Percentiles rank a stretch among this genome's conserved stretches.
Conservation (phyloP, 2,329 filamentous ascomycete species). For the Scedosporium aurantiacum region DNA sequence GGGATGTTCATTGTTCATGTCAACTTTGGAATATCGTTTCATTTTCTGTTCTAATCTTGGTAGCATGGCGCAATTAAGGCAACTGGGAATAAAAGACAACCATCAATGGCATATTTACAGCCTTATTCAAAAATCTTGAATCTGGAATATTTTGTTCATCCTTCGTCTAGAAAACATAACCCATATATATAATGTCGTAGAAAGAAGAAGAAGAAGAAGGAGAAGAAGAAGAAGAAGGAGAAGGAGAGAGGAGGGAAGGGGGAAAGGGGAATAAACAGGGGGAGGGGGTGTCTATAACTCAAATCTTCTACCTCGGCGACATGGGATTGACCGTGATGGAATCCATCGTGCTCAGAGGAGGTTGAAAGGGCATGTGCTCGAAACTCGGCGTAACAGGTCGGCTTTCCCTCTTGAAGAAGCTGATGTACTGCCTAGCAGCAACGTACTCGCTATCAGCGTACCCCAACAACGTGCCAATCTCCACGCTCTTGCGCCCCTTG, state of each 20-base stretch:
- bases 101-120: not conserved
- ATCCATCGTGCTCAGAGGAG: slow-evolving; percentile 1
- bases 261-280: not conserved
- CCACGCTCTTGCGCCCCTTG: slow-evolving; percentile 69
- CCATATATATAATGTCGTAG: not conserved
- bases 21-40: not conserved
- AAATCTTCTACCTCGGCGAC: not conserved
- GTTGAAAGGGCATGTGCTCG: slow-evolving; percentile 10
- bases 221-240: not conserved
- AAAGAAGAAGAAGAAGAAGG: not conserved
- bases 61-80: slow-evolving; percentile 5
- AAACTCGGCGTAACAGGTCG: slow-evolving; percentile 38
- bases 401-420: slow-evolving; percentile 51
- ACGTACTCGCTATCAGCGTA: slow-evolving; percentile 96
- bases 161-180: not conserved
- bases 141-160: not conserved
- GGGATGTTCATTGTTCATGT: slow-evolving; percentile 7
- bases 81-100: not conserved
- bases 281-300: not conserved
- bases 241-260: not conserved
- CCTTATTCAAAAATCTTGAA: not conserved
- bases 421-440: slow-evolving; percentile 77
- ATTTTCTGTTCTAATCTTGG: slow-evolving; percentile 2
- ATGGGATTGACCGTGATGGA: not conserved
- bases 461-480: slow-evolving; percentile 70